These are phyloP conservation scores for Brettanomyces custersianus DNA, from an alignment of 805 yeast genomes.

Conservation along the genomic window DNA sequence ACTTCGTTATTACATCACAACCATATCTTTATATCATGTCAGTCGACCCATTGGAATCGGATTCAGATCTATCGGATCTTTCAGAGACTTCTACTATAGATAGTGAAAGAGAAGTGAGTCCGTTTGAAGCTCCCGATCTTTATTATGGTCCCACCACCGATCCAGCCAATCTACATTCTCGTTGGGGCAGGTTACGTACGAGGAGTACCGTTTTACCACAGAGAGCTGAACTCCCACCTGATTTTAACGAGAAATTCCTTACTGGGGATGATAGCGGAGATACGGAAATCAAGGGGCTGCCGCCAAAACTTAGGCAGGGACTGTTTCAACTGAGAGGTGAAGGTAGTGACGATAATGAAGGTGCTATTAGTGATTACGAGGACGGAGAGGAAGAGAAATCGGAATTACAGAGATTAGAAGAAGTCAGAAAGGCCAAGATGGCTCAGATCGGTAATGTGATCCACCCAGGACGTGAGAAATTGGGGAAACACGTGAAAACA, in stretches of 20 bases:
- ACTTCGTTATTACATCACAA: too few species aligned
- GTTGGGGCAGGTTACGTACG: conserved; percentile 47
- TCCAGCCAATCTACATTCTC: conserved; percentile 37
- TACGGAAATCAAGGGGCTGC: background rate
- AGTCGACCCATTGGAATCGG: too few species aligned
- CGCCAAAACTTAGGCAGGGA: too few species aligned
- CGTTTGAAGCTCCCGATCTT: conserved; percentile 57
- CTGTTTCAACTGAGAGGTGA: background rate
- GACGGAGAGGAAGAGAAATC: background rate
- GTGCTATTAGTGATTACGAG: background rate
- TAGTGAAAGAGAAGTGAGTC: conserved; percentile 45
- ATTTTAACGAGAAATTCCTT: conserved; percentile 2
- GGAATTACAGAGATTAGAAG: too few species aligned
- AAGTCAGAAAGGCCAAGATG: too few species aligned
- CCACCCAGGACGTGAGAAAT: conserved; percentile 3
- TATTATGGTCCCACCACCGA: conserved; percentile 61
- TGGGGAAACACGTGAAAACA: conserved; percentile 4
- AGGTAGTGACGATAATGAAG: background rate
- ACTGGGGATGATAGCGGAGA: background rate
- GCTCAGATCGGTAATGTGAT: conserved; percentile 5
- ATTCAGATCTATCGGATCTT: background rate
- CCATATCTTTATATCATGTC: too few species aligned
- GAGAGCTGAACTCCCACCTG: conserved; percentile 5
- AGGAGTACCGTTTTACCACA: conserved; percentile 31
- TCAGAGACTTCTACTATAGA: too few species aligned